These are phyloP conservation scores for Aegilops longissima DNA, from an alignment of 176 grass and related monocot species.

Conservation along the genomic window DNA sequence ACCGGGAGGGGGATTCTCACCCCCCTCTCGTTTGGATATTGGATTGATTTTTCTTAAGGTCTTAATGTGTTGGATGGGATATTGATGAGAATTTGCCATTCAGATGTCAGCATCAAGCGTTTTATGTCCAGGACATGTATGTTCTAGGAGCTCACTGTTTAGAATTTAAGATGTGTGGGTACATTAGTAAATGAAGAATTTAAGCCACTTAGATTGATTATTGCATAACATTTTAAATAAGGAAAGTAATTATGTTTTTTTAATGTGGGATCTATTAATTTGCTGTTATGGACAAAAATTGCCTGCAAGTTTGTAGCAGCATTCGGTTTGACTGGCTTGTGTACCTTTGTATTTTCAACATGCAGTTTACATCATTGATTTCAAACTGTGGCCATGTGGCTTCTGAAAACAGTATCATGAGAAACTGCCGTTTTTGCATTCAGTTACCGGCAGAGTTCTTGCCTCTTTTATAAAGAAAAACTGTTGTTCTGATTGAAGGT, in stretches of 20 bases:
- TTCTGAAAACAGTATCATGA: constrained; percentile 4
- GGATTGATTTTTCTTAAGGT: not conserved
- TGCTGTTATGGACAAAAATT: not conserved
- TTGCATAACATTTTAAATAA: not conserved
- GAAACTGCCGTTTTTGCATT: not conserved
- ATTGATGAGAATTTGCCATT: not conserved
- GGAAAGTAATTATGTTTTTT: not conserved
- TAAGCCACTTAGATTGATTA: not conserved
- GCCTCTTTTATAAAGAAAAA: constrained; percentile 9
- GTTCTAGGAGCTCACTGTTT: not conserved
- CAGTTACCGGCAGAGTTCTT: not conserved
- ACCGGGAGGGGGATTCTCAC: too few relatives aligned
- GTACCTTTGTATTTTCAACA: not conserved
- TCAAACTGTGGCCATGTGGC: not conserved
- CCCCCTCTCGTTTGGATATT: constrained; percentile 7
- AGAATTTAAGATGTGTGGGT: not conserved
- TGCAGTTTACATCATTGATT: not conserved
- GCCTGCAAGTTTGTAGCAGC: not conserved
- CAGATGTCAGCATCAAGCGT: not conserved
- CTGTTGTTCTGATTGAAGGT: not conserved
- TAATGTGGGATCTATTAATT: not conserved
- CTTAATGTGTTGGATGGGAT: not conserved
- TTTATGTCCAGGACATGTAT: not conserved
- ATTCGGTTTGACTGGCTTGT: not conserved
- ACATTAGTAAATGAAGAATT: not conserved